A percentile compares a stretch with the other conserved stretches of the same genome.
Conservation (phyloP, 306 rosid genomes). For the Arachis stenosperma region DNA sequence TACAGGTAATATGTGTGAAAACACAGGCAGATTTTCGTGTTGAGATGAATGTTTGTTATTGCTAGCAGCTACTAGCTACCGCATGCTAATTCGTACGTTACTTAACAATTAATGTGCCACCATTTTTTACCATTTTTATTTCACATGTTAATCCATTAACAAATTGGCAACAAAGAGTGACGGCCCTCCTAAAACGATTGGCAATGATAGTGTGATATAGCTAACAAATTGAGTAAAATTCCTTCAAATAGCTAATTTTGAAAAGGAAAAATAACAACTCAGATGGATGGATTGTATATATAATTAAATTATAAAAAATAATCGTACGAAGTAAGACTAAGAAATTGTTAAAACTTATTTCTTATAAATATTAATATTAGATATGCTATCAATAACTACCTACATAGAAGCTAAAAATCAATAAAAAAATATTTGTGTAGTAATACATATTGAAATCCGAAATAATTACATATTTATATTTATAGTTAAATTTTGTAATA, state of each 20-base stretch:
- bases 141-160: slow-evolving; percentile 17
- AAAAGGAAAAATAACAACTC: slow-evolving; percentile 28
- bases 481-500: too few relatives aligned
- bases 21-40: slow-evolving; percentile 28
- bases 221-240: slow-evolving; percentile 11
- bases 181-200: background rate
- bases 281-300: background rate
- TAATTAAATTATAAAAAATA: too few relatives aligned
- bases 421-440: too few relatives aligned
- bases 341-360: too few relatives aligned
- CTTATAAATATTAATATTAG: too few relatives aligned
- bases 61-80: background rate
- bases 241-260: background rate
- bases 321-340: too few relatives aligned
- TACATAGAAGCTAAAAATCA: too few relatives aligned
- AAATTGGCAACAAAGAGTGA: slow-evolving; percentile 1
- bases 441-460: too few relatives aligned
- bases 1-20: background rate
- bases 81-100: background rate
- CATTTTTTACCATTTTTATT: slow-evolving; percentile 2
- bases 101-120: background rate
- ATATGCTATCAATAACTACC: too few relatives aligned
- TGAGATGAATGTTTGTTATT: slow-evolving; percentile 35
- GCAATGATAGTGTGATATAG: background rate
- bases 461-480: too few relatives aligned